These are phyloP conservation scores for Marasmius sp. DNA, from an alignment of 1,284 basidiomycete genomes.

Conservation along the genomic window DNA sequence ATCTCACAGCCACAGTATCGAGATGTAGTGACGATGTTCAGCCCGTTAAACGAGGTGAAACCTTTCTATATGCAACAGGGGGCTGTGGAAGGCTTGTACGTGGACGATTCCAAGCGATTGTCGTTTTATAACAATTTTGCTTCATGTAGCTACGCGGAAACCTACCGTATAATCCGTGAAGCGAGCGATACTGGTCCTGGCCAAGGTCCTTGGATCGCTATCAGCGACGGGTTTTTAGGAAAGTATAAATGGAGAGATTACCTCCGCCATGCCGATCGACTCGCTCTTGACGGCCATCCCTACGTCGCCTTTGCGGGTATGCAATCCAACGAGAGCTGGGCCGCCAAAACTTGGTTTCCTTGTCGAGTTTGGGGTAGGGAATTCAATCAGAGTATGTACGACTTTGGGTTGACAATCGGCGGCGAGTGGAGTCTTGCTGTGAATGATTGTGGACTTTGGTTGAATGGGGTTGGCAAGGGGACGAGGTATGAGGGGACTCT, in stretches of 20 bases:
- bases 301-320: slow-evolving; percentile 63
- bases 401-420: slow-evolving; percentile 75
- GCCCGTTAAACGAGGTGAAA: slow-evolving; percentile 75
- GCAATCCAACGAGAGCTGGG: slow-evolving; percentile 58
- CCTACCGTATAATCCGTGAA: slow-evolving; percentile 75
- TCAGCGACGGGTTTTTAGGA: slow-evolving; percentile 81
- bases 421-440: slow-evolving; percentile 84
- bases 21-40: slow-evolving; percentile 84
- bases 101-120: neutral
- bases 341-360: slow-evolving; percentile 58
- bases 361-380: slow-evolving; percentile 67
- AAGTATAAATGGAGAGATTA: slow-evolving; percentile 64
- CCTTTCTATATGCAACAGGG: slow-evolving; percentile 51
- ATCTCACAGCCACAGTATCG: slow-evolving; percentile 88
- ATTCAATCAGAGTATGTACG: slow-evolving; percentile 58
- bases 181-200: slow-evolving; percentile 72
- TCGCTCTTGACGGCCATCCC: slow-evolving; percentile 79
- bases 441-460: slow-evolving; percentile 80
- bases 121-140: neutral
- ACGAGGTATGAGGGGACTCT: slow-evolving; percentile 68
- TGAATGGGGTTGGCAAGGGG: slow-evolving; percentile 82
- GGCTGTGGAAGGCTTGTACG: slow-evolving; percentile 6
- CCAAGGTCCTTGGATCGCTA: slow-evolving; percentile 72
- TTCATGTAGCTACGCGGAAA: slow-evolving; percentile 60
- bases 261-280: slow-evolving; percentile 78